These are phyloP conservation scores for Rhodamnia argentea DNA, from an alignment of 345 rosid genomes.

Conservation along the genomic window DNA sequence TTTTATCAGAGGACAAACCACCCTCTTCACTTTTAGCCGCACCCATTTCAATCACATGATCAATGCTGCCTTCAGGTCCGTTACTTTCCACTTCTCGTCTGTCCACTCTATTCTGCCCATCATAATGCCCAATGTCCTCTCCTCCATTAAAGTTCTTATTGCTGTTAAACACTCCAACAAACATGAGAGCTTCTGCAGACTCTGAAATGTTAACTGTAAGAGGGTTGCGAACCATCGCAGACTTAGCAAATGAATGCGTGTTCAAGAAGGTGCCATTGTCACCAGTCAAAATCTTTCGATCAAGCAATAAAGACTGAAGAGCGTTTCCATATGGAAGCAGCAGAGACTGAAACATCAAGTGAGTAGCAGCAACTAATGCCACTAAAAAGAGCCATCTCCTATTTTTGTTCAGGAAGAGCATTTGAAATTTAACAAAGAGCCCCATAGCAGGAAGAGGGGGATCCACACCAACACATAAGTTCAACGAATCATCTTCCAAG, in stretches of 20 bases:
- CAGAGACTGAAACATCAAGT: constrained; percentile 49
- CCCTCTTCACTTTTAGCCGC: constrained; percentile 12
- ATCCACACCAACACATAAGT: not conserved
- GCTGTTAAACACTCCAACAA: constrained; percentile 13
- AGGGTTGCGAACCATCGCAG: constrained; percentile 43
- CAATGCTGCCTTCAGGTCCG: not conserved
- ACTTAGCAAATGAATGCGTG: constrained; percentile 22
- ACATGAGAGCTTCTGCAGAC: constrained; percentile 3
- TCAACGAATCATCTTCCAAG: not conserved
- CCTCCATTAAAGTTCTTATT: constrained; percentile 5
- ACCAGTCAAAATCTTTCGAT: not conserved
- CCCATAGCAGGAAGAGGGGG: not conserved
- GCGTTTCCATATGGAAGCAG: constrained; percentile 63
- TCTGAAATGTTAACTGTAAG: constrained; percentile 42
- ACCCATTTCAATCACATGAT: constrained; percentile 5
- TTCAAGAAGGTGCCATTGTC: constrained; percentile 6
- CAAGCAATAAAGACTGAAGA: constrained; percentile 44
- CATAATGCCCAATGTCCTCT: not conserved
- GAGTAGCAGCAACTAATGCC: constrained; percentile 38
- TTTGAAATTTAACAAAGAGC: constrained; percentile 8
- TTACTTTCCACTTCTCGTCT: constrained; percentile 2
- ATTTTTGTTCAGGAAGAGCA: constrained; percentile 24
- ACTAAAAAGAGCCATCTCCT: constrained; percentile 50
- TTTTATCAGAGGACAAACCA: not conserved
- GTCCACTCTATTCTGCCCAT: not conserved